phyloP scores from a whole-genome alignment of 2,329 filamentous ascomycete genomes.

The Didymella exigua region DNA sequence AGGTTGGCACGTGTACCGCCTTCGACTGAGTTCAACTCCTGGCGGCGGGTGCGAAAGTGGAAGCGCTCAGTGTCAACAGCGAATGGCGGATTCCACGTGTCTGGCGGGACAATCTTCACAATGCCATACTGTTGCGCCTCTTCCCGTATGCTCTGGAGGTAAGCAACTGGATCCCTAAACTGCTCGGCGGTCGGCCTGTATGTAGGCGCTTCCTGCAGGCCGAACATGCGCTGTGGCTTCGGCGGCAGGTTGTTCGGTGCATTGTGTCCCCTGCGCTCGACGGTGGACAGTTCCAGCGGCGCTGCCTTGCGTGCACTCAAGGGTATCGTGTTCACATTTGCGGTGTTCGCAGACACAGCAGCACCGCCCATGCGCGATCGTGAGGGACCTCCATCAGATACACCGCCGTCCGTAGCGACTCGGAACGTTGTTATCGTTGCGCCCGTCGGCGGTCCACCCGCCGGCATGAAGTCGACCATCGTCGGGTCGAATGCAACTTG shows the following conservation, averaged over 20 bases:
- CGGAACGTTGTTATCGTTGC: slow-evolving; percentile 48
- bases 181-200: slow-evolving; percentile 91
- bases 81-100: slow-evolving; percentile 92
- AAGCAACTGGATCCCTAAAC: slow-evolving; percentile 91
- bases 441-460: slow-evolving; percentile 39
- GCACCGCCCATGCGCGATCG: slow-evolving; percentile 40
- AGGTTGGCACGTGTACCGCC: slow-evolving; percentile 97
- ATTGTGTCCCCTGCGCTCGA: slow-evolving; percentile 87
- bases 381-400: slow-evolving; percentile 27
- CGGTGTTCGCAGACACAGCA: slow-evolving; percentile 32
- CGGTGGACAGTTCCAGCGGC: slow-evolving; percentile 82
- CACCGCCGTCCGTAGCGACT: slow-evolving; percentile 41
- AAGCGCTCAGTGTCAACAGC: slow-evolving; percentile 98
- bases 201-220: slow-evolving; percentile 85
- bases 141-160: slow-evolving; percentile 87
- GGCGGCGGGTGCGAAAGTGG: slow-evolving; percentile 93
- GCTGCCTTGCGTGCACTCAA: slow-evolving; percentile 68
- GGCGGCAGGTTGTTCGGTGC: slow-evolving; percentile 75
- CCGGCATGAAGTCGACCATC: slow-evolving; percentile 47
- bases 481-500: slow-evolving; percentile 33
- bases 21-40: slow-evolving; percentile 97
- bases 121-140: slow-evolving; percentile 89
- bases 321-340: slow-evolving; percentile 56
- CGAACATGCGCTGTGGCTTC: slow-evolving; percentile 82
- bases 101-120: slow-evolving; percentile 93